phyloP scores from a whole-genome alignment of 169 alveolate genomes.

The Theileria parva region DNA sequence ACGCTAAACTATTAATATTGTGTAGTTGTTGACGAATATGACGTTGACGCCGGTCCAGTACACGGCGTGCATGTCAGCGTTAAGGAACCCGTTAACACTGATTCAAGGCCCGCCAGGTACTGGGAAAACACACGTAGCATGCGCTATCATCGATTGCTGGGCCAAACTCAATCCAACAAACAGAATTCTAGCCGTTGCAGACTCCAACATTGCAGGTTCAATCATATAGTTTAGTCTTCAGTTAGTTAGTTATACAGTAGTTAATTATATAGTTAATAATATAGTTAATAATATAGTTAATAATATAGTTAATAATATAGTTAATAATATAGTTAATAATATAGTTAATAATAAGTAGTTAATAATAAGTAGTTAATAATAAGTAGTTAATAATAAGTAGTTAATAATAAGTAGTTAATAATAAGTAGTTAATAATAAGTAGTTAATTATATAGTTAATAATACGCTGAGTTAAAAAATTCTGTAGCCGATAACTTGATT shows the following conservation, averaged over 20 bases:
- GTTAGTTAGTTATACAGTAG: not conserved
- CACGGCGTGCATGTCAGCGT: constrained; percentile 70
- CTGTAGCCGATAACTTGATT: constrained; percentile 68
- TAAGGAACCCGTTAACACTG: constrained; percentile 67
- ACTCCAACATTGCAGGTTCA: constrained; percentile 74
- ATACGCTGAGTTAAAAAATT: not conserved
- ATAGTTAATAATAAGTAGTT: too few species aligned
- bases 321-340: too few species aligned
- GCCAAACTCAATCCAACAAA: constrained; percentile 50
- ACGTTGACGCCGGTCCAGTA: constrained; percentile 72
- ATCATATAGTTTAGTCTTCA: not conserved
- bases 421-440: too few species aligned
- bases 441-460: not conserved
- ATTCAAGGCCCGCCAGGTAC: constrained; percentile 86
- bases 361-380: too few species aligned
- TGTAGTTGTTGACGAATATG: constrained; percentile 55
- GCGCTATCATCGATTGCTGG: constrained; percentile 79
- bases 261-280: not conserved
- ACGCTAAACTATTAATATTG: not conserved
- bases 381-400: too few species aligned
- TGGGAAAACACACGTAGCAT: constrained; percentile 81
- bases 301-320: not conserved
- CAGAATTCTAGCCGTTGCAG: constrained; percentile 78
- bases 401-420: too few species aligned
- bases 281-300: not conserved